A percentile compares a stretch with the other conserved stretches of the same genome.
Evolutionary conservation across 1,284 basidiomycete species (phyloP).

Genomic region (Apiotrichum laibachii): DNA sequence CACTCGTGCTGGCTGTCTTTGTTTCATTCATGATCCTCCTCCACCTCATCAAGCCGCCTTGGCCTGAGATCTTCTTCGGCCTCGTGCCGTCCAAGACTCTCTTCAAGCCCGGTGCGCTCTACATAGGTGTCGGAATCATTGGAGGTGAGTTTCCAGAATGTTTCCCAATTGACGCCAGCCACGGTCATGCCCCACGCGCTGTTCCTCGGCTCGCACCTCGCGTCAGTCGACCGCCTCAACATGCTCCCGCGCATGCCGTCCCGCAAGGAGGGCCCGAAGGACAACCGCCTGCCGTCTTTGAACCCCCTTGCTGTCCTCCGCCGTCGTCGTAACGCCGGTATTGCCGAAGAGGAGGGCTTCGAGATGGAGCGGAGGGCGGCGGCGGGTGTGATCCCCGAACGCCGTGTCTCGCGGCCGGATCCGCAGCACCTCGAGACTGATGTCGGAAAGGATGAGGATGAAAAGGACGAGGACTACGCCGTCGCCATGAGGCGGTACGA

Average conservation of each 20-base stretch:
- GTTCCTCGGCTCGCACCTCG: conserved; percentile 81
- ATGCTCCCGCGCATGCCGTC: conserved; percentile 39
- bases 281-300: conserved; percentile 24
- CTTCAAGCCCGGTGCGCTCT: conserved; percentile 59
- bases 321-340: neutral
- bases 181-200: conserved; percentile 87
- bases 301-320: conserved; percentile 17
- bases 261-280: conserved; percentile 3
- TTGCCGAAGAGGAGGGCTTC: neutral
- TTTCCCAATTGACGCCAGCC: conserved; percentile 53
- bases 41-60: conserved; percentile 67
- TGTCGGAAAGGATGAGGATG: conserved; percentile 22
- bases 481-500: conserved; percentile 51
- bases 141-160: conserved; percentile 36
- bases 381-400: no score
- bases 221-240: conserved; percentile 68
- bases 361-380: neutral
- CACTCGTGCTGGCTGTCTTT: conserved; percentile 69
- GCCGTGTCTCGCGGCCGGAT: neutral
- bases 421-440: neutral
- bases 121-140: conserved; percentile 65
- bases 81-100: conserved; percentile 67
- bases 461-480: conserved; percentile 26
- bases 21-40: conserved; percentile 80
- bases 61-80: conserved; percentile 78